Base-by-base conservation (phyloP, 768 basidiomycete species). In the Cystobasidium onofrii region DNA sequence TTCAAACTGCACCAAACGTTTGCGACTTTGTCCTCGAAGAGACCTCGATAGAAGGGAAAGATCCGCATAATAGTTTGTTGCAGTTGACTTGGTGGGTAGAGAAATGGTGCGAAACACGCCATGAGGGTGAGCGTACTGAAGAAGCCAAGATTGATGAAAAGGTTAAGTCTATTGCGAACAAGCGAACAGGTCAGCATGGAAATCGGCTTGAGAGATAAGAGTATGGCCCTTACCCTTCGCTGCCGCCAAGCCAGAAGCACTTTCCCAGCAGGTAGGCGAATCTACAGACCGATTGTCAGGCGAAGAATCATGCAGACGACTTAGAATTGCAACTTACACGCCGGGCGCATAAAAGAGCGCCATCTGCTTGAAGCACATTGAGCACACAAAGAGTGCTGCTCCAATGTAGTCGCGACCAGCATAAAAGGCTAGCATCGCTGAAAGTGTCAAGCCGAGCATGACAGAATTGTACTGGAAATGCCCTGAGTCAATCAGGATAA, bases 1-100 rank as follows among this genome's bases (percentile, higher is more conserved):
- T 97, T 92, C 20, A 88, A 87, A 36, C 92, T 90, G 81, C 94
- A 96, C 94, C 94, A 98, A 79, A 95, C 91, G 80, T 98, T 98
- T 46, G 94, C 92, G 27, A 98, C 94, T 79, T 95, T 94, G 83
- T 95, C 92, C 79, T 95, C 92, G 78, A 94, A 94, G 1, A 94
- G 83, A 17, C 93, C 94, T 33, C 94, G 88, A 6, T 86, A 85
- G 80, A 98, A 92, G 0, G 94, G 94, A 80, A 98, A 98, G 70
- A 96, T 91, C 6, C 94, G 88, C 17, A 83, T 83, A 57, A 94
- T 83, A 18, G 90, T 87, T 64, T 87, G 86, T n/a, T 85, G 74
- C 75, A 90, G 84, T 27, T 82, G 78, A 23, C 80, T 75, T 10
- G 80, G 64, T 0, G 83, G 80, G 0, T 86, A 52, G 1, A 92